Evolutionary conservation across 148 eudicot species (phyloP).

Genomic region (Camellia lanceoleosa): DNA sequence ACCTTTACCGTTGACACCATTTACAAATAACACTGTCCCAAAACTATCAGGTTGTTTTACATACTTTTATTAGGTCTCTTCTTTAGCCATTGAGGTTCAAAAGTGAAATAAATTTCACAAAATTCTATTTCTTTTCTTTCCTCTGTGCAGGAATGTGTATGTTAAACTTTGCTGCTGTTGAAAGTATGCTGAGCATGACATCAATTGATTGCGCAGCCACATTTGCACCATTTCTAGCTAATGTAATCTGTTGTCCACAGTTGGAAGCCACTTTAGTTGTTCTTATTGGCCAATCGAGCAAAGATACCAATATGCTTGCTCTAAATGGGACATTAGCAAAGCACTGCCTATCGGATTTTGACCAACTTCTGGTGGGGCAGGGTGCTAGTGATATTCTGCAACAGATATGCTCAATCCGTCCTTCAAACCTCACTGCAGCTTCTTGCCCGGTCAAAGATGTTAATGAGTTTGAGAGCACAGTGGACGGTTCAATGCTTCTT

Average conservation of each 20-base stretch:
- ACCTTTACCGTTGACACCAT: constrained; percentile 92
- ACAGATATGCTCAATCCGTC: constrained; percentile 60
- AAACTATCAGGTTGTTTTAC: constrained; percentile 72
- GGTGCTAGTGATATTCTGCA: constrained; percentile 71
- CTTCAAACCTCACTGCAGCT: constrained; percentile 80
- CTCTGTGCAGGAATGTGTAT: constrained; percentile 62
- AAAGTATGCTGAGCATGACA: constrained; percentile 62
- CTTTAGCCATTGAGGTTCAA: neutral
- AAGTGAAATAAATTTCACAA: neutral
- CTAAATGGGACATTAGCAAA: constrained; percentile 65
- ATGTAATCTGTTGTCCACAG: constrained; percentile 95
- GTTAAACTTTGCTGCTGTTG: constrained; percentile 63
- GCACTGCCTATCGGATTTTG: constrained; percentile 75
- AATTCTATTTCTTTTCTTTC: neutral
- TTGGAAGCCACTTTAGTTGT: constrained; percentile 73
- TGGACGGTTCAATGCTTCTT: constrained; percentile 61
- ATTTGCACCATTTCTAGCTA: constrained; percentile 75
- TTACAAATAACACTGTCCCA: constrained; percentile 82
- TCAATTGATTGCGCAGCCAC: constrained; percentile 69
- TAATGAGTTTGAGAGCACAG: constrained; percentile 60
- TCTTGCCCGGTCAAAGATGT: constrained; percentile 89
- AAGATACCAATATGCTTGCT: constrained; percentile 51
- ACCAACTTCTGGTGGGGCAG: constrained; percentile 68
- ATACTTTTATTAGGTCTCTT: neutral
- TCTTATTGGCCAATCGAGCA: constrained; percentile 87